Percentiles rank a stretch among this genome's conserved stretches.
These are phyloP conservation scores for Cornus suecica DNA, from an alignment of 148 eudicot species.

Conservation along the genomic window DNA sequence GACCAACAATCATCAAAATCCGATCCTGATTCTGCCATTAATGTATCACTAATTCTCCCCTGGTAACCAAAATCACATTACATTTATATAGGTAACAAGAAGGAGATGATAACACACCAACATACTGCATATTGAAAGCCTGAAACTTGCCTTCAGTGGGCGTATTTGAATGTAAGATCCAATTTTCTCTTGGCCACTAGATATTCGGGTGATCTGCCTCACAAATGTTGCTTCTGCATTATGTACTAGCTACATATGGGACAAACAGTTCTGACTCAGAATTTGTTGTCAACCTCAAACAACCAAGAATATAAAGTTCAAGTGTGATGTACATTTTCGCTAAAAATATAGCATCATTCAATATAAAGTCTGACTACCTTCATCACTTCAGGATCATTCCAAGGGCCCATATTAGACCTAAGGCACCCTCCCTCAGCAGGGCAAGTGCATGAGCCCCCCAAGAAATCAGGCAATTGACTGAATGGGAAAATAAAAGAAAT, in stretches of 20 bases:
- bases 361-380: conserved; percentile 34
- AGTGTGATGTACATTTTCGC: not conserved
- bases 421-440: conserved; percentile 66
- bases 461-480: conserved; percentile 79
- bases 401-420: conserved; percentile 67
- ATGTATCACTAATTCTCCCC: conserved; percentile 46
- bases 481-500: not conserved
- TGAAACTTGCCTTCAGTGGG: conserved; percentile 45
- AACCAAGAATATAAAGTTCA: conserved; percentile 1
- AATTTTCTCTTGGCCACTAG: conserved; percentile 39
- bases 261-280: conserved; percentile 6
- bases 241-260: conserved; percentile 46
- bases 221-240: conserved; percentile 46
- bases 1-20: conserved; percentile 47
- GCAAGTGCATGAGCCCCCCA: conserved; percentile 76
- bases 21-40: conserved; percentile 47
- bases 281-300: not conserved
- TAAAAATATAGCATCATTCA: not conserved
- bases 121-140: not conserved
- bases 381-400: conserved; percentile 69
- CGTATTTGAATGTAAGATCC: conserved; percentile 44
- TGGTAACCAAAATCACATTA: conserved; percentile 23
- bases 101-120: not conserved
- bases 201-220: conserved; percentile 44
- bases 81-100: conserved; percentile 2